Evolutionary conservation across 129 eudicot genomes (phyloP).

Genomic region (Flaveria trinervia): DNA sequence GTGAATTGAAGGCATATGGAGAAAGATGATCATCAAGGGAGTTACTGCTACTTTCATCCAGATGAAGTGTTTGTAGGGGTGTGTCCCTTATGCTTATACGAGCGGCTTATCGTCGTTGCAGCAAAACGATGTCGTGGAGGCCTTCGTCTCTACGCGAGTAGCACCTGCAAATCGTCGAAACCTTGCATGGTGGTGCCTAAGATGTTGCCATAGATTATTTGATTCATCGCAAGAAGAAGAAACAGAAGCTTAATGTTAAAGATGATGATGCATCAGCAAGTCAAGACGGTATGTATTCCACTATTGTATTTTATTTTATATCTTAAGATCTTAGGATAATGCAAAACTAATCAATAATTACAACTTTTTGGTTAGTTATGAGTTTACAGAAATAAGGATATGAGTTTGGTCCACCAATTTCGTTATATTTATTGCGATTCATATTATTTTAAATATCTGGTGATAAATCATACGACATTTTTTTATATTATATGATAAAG

Average conservation of each 20-base stretch:
- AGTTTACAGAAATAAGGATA: background rate
- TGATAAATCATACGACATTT: background rate
- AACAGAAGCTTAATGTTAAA: conserved; percentile 16
- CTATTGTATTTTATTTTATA: background rate
- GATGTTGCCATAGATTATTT: conserved; percentile 42
- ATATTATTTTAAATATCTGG: background rate
- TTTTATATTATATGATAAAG: background rate
- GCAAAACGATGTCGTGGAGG: conserved; percentile 35
- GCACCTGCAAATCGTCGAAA: conserved; percentile 24
- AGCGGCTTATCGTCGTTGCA: conserved; percentile 39
- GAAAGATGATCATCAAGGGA: conserved; percentile 23
- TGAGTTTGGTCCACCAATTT: conserved; percentile 2
- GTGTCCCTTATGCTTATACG: conserved; percentile 49
- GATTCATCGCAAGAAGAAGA: conserved; percentile 34
- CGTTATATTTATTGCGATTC: background rate
- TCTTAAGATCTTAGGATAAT: background rate
- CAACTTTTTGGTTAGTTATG: background rate
- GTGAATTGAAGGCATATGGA: conserved; percentile 15
- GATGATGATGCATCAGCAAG: conserved; percentile 18
- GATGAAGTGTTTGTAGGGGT: conserved; percentile 45
- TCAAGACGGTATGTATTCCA: conserved; percentile 28
- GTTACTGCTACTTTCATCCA: conserved; percentile 51
- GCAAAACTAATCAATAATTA: background rate
- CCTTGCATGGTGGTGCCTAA: conserved; percentile 39
- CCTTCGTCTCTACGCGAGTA: conserved; percentile 23